Evolutionary conservation across 208 protist species (phyloP), one percentile per base, ranked within the genome.

Genomic region (Vickermania spadyakhi): DNA sequence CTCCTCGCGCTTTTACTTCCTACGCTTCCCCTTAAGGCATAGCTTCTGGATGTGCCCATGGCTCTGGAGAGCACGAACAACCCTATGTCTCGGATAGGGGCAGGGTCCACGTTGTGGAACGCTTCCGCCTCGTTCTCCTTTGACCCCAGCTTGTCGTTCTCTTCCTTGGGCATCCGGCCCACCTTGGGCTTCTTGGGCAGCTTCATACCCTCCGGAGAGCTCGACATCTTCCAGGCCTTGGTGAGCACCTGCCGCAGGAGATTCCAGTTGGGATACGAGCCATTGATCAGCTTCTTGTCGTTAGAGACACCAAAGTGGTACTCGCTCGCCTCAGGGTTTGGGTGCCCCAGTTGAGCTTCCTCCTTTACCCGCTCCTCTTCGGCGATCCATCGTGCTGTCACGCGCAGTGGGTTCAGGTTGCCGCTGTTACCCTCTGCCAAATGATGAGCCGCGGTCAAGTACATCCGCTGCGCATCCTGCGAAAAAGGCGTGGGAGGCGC

Each of bases 381-480:
- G 7, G 36, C 36, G 11, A 45, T 45, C 36, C 36, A 45, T 7
- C 36, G 36, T 18, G 36, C 36, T 18, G 36, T 45, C 36, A 45
- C 36, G 5, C 51, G 51, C 51, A 55, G 21, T 7, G 51, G 51
- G 25, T 55, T 55, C 11, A 28, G 7, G 7, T 28, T 55, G 51
- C 51, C 51, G 51, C 21, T 27, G 51, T 55, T 55, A 11, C 51
- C 51, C 13, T 27, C 21, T 5, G 13, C 21, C 13, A 55, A 27
- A 23, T 27, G 51, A 5, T 22, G 51, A 13, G 51, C 51, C 21
- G 21, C 13, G 11, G 7, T 22, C 21, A 55, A 5, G 45, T 68
- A 72, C 1, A 54, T 59, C 11, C 26, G 28, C 51, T 72, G 54
- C 26, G 67, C 36, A 2, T 72, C 25, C 49, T 41, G 26, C 27